These are phyloP conservation scores for Coemansia sp. DNA, from an alignment of 192 early-diverging fungal genomes.

Conservation along the genomic window DNA sequence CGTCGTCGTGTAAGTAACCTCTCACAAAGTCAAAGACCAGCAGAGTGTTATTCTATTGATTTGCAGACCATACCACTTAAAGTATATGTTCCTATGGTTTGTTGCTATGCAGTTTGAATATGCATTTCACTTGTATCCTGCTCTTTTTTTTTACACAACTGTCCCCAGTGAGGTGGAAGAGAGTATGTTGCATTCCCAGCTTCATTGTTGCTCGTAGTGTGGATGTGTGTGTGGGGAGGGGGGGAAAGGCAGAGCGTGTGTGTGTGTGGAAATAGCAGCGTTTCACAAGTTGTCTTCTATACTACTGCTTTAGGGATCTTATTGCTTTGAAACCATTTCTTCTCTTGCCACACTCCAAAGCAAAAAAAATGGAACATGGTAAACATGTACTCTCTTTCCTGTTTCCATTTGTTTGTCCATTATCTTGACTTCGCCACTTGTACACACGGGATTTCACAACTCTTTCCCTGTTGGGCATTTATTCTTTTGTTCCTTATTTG, in stretches of 20 bases:
- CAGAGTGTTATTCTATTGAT: neutral
- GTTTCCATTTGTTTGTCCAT: neutral
- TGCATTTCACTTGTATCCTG: neutral
- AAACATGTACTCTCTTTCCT: neutral
- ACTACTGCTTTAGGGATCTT: neutral
- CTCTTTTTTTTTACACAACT: neutral
- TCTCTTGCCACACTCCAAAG: neutral
- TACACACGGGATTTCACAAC: neutral
- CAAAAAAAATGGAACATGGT: neutral
- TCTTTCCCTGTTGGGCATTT: neutral
- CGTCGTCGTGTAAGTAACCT: neutral
- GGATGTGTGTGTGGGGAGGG: neutral
- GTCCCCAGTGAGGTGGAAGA: neutral
- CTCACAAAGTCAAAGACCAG: neutral
- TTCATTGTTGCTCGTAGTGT: neutral
- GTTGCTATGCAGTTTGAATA: neutral
- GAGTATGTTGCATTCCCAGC: neutral
- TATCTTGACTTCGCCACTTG: neutral
- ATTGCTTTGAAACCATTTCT: neutral
- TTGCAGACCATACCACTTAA: neutral
- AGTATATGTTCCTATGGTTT: neutral
- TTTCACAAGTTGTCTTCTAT: neutral
- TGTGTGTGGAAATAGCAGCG: neutral
- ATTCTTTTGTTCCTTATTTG: neutral
- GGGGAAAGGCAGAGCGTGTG: too few species aligned